Evolutionary conservation across 2,329 filamentous ascomycete species (phyloP).

Genomic region (Nothophaeocryptopus gaeumannii): DNA sequence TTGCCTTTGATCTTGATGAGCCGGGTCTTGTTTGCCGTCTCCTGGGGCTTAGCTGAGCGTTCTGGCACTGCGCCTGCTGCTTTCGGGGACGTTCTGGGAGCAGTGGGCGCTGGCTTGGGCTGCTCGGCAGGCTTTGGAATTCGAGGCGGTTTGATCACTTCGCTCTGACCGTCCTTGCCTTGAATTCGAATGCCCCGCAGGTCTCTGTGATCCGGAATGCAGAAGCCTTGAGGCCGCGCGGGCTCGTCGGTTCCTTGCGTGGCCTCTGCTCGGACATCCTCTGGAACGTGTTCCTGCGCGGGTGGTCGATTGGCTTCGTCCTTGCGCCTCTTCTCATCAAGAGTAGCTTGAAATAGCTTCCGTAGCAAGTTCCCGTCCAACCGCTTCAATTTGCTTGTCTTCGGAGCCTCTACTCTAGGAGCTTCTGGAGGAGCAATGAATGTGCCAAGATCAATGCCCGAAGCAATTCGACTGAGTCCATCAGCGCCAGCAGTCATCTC

Average conservation of each 20-base stretch:
- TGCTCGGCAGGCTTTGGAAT: background rate
- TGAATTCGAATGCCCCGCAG: conserved; percentile 5
- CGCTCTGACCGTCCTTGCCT: conserved; percentile 2
- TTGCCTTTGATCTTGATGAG: conserved; percentile 21
- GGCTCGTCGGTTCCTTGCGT: background rate
- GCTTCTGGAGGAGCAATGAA: conserved; percentile 2
- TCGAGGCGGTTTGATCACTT: background rate
- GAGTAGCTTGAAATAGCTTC: conserved; percentile 22
- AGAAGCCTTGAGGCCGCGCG: background rate
- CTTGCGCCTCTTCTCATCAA: conserved; percentile 20
- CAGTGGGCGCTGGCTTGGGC: conserved; percentile 1
- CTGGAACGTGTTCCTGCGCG: conserved; percentile 3
- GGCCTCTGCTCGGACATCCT: conserved; percentile 3
- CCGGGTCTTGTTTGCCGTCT: conserved; percentile 2
- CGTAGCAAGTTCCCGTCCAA: conserved; percentile 16
- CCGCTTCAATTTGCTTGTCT: conserved; percentile 8
- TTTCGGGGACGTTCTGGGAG: background rate
- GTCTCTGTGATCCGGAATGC: conserved; percentile 6
- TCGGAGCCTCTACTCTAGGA: conserved; percentile 1
- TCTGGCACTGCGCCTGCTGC: background rate
- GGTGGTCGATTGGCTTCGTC: conserved; percentile 10
- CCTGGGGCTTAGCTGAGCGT: background rate
- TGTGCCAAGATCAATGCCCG: background rate
- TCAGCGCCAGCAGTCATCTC: too few species aligned
- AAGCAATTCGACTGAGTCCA: background rate